A percentile compares a stretch with the other conserved stretches of the same genome.
Conservation (phyloP, 345 rosid genomes). For the Dimocarpus longan region DNA sequence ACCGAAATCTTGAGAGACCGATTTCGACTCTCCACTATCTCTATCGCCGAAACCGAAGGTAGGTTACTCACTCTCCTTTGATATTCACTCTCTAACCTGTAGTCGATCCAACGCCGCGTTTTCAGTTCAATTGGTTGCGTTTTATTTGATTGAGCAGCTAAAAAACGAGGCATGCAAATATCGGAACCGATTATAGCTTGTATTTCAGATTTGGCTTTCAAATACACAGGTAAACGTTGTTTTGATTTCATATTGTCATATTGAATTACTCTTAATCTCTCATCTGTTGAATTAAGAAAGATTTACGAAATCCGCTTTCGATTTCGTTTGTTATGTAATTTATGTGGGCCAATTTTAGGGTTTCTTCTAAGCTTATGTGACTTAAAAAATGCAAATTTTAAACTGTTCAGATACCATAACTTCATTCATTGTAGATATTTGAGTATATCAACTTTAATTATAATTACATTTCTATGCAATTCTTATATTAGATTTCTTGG, state of each 20-base stretch:
- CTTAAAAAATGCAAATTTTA: background rate
- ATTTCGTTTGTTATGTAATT: background rate
- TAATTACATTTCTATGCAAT: background rate
- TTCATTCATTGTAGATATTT: background rate
- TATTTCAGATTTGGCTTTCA: constrained; percentile 74
- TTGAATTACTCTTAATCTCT: background rate
- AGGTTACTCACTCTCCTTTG: constrained; percentile 41
- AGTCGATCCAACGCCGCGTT: constrained; percentile 7
- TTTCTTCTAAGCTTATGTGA: background rate
- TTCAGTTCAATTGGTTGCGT: constrained; percentile 3
- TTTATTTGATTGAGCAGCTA: constrained; percentile 47
- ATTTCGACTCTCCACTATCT: constrained; percentile 73
- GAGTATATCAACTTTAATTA: background rate
- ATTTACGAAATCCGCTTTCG: background rate
- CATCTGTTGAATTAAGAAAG: background rate
- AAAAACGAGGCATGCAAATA: constrained; percentile 61
- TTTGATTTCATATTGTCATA: background rate
- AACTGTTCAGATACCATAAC: background rate
- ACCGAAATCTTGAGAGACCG: constrained; percentile 70
- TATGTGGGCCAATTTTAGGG: background rate
- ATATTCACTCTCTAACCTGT: background rate
- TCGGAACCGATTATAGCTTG: constrained; percentile 65
- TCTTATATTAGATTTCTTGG: background rate
- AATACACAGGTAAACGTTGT: constrained; percentile 56
- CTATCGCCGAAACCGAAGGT: constrained; percentile 85